Base-by-base conservation (phyloP, 2,329 filamentous ascomycete species). In the Pseudogymnoascus sp. region DNA sequence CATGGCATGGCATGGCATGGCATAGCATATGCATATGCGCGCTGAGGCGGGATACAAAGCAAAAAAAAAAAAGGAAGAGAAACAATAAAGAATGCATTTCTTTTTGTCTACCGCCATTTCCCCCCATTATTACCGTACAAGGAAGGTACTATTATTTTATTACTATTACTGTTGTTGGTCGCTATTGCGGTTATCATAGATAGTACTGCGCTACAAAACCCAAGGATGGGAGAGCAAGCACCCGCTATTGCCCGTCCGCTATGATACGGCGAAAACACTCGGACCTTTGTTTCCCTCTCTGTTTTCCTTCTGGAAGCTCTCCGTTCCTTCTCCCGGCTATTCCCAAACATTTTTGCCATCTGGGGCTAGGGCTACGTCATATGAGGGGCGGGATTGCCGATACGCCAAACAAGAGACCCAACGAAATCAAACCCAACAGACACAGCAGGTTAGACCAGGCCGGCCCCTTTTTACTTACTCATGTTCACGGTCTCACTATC, bases 51-150 rank as follows among this genome's bases (percentile, higher is more conserved):
- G n/a, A 48, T 4, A 48, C 23, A 45, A 45, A 45, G 39, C 21
- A 45, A 41, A 26, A 7, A 48, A 45, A 28, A 10, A 48, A 45
- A 26, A 18, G 15, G 18, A 28, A 39, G n/a, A 38, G 15, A 48
- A 28, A 48, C 41, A 48, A 48, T 48, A 48, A 48, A 48, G 41
- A 48, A 18, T 48, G 41, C 41, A 48, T 30, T 48, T 45, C 21
- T 12, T 48, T 21, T 28, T 38, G 23, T 30, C 41, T 30, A 3
- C 41, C 41, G 41, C 41, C 23, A 28, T 48, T 48, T 18, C 41
- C 41, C 41, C 23, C 23, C 41, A 18, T 48, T 48, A 18, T 28
- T 48, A 26, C 6, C 19, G 21, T n/a, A 26, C 3, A n/a, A n/a
- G 8, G 15, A n/a, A n/a, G 8, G 15, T 10, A 12, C 5, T 38